Percentiles rank a stretch among this genome's conserved stretches.
Conservation (phyloP, 2,329 filamentous ascomycete species). For the Fusarium nisikadoi region DNA sequence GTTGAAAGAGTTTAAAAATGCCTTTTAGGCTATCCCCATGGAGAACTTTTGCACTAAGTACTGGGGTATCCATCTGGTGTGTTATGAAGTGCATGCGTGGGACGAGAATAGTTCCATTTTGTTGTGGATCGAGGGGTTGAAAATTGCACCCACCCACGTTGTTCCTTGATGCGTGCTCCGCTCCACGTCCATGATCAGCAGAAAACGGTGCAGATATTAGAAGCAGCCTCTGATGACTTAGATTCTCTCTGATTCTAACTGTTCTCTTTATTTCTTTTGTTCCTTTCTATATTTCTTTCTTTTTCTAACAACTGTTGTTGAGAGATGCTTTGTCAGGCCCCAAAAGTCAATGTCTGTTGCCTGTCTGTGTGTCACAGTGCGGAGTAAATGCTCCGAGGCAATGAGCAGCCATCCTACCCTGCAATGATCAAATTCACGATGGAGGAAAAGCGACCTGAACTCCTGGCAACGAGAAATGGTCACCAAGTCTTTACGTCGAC, state of each 20-base stretch:
- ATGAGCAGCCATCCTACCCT: not conserved
- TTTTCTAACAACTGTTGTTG: not conserved
- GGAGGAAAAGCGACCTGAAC: not conserved
- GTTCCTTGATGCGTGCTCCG: not conserved
- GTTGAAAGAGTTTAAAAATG: accelerated
- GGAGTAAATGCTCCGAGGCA: not conserved
- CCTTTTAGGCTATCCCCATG: not conserved
- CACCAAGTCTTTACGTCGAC: too few species aligned
- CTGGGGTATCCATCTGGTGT: accelerated
- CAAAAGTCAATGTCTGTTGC: not conserved
- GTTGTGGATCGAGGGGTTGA: not conserved
- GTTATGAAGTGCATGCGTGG: not conserved
- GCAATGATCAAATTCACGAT: not conserved
- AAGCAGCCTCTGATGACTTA: not conserved
- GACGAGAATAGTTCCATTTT: not conserved
- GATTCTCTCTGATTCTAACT: not conserved
- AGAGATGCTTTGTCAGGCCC: too few species aligned
- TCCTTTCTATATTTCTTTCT: too few species aligned
- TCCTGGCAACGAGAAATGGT: not conserved
- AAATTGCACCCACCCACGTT: not conserved
- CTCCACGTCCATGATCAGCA: not conserved
- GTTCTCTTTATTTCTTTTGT: accelerated
- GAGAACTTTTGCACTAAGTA: not conserved
- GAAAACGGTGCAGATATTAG: not conserved
- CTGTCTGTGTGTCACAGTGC: not conserved